phyloP scores from a whole-genome alignment of 257 asterid species.

The Leptodermis oblonga region DNA sequence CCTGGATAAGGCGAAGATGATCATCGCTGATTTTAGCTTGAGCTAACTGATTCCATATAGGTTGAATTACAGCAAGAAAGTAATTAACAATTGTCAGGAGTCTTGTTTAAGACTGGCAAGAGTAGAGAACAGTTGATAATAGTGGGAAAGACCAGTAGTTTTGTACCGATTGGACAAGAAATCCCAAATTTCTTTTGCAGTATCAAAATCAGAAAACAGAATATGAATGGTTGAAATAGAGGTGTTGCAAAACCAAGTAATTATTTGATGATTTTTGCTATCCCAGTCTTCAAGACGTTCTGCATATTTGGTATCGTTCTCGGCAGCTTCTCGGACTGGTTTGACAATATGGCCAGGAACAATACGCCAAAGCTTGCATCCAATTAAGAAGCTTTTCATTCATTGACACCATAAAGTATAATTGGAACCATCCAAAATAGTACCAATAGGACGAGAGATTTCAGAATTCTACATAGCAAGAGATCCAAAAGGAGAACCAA shows the following conservation, averaged over 20 bases:
- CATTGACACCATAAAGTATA: too few relatives aligned
- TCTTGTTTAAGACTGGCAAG: constrained; percentile 5
- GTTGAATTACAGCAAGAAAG: constrained; percentile 8
- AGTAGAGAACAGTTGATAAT: not conserved
- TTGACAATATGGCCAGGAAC: not conserved
- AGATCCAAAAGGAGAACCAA: too few relatives aligned
- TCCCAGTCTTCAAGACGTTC: constrained; percentile 15
- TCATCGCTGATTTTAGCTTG: too few relatives aligned
- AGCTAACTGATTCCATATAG: too few relatives aligned
- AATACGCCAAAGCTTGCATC: constrained; percentile 18
- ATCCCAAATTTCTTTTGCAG: too few relatives aligned
- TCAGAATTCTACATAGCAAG: too few relatives aligned
- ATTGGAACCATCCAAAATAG: too few relatives aligned
- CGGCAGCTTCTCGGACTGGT: not conserved
- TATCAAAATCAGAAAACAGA: too few relatives aligned
- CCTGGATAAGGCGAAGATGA: constrained; percentile 18
- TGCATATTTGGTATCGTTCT: not conserved
- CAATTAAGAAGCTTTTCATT: too few relatives aligned
- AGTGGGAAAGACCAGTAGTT: constrained; percentile 8
- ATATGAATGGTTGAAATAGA: too few relatives aligned
- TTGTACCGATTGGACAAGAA: not conserved
- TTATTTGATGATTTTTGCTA: constrained; percentile 20
- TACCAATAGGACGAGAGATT: too few relatives aligned
- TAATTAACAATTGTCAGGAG: constrained; percentile 3
- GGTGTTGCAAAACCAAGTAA: too few relatives aligned